Conservation (phyloP, 306 rosid species). For the Quercus wislizeni region DNA sequence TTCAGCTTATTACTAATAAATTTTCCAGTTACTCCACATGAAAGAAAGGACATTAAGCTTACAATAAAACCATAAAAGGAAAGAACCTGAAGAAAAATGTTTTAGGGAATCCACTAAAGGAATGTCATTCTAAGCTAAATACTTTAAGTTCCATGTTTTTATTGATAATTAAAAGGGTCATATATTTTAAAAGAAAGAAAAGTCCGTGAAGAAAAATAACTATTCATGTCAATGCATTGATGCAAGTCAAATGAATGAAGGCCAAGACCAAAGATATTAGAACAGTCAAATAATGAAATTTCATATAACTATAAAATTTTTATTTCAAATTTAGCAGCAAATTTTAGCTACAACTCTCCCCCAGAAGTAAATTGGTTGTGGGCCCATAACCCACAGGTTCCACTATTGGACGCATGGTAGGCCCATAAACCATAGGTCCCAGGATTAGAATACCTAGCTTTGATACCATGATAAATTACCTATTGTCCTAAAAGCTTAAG, state of each 20-base stretch:
- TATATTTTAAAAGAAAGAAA: background rate
- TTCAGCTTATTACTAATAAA: background rate
- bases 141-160: background rate
- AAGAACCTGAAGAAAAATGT: background rate
- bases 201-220: background rate
- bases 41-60: background rate
- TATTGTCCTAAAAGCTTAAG: no score
- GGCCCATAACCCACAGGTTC: no score
- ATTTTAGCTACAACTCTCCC: background rate
- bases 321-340: conserved; percentile 4
- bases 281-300: background rate
- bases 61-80: background rate
- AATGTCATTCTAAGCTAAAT: conserved; percentile 3
- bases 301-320: background rate
- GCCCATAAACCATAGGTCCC: no score
- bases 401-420: no score
- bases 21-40: background rate
- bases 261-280: conserved; percentile 5
- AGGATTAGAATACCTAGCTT: no score
- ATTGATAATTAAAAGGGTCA: background rate
- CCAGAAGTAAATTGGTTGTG: no score
- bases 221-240: background rate
- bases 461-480: no score
- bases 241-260: conserved; percentile 5
- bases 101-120: background rate